Conservation (phyloP, 2,329 filamentous ascomycete genomes). For the Myriosclerotinia duriaeana region DNA sequence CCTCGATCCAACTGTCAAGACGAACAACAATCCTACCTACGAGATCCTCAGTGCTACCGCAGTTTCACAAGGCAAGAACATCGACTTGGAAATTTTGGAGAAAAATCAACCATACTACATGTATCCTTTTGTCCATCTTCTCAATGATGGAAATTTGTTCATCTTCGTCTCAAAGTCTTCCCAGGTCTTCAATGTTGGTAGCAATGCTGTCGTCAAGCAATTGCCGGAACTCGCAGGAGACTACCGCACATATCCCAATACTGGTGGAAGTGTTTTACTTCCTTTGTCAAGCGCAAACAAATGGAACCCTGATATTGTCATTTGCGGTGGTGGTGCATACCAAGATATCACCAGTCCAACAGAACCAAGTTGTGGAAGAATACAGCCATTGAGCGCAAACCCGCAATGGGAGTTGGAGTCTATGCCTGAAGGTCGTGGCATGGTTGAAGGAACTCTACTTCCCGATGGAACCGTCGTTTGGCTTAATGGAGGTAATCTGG, state of each 20-base stretch:
- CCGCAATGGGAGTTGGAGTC: conserved; percentile 57
- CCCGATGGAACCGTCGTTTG: conserved; percentile 60
- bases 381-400: conserved; percentile 50
- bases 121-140: conserved; percentile 62
- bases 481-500: conserved; percentile 58
- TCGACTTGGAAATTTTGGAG: conserved; percentile 53
- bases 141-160: conserved; percentile 57
- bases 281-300: conserved; percentile 52
- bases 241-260: conserved; percentile 61
- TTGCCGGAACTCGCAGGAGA: conserved; percentile 55
- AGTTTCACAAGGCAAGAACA: conserved; percentile 48
- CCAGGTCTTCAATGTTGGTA: conserved; percentile 54
- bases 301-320: conserved; percentile 54
- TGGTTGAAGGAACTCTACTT: conserved; percentile 60
- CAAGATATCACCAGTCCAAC: conserved; percentile 59
- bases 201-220: conserved; percentile 46
- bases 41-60: conserved; percentile 55
- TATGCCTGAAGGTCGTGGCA: conserved; percentile 58
- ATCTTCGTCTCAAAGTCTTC: conserved; percentile 57
- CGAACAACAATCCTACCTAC: conserved; percentile 64
- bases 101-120: conserved; percentile 63
- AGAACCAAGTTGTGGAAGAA: conserved; percentile 58
- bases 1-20: conserved; percentile 51
- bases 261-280: conserved; percentile 57
- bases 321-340: conserved; percentile 60